Percentiles rank a stretch among this genome's conserved stretches.
Conservation (phyloP, 331 rosid genomes). For the Saraca asoca region DNA sequence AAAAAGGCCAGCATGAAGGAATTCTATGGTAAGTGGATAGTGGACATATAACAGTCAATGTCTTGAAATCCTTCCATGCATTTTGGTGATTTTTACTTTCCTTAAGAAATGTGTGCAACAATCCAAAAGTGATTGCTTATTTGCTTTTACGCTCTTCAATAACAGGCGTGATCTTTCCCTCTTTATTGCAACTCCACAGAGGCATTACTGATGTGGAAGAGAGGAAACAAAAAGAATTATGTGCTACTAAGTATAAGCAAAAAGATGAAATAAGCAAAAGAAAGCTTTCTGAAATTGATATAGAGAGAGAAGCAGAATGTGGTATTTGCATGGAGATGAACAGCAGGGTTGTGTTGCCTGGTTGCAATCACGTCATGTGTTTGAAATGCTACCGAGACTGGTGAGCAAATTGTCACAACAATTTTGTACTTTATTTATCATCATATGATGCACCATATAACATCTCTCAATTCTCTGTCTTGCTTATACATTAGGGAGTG, state of each 20-base stretch:
- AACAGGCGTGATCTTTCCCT: conserved; percentile 87
- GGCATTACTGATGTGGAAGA: conserved; percentile 82
- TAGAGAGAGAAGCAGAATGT: conserved; percentile 83
- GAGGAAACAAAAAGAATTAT: conserved; percentile 68
- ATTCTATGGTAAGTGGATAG: conserved; percentile 68
- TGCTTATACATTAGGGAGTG: too few species aligned
- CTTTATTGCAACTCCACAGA: conserved; percentile 81
- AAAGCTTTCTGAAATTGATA: conserved; percentile 61
- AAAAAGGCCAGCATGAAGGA: conserved; percentile 85
- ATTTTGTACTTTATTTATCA: neutral
- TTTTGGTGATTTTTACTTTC: conserved; percentile 18
- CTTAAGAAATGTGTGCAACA: conserved; percentile 11
- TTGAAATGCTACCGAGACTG: conserved; percentile 78
- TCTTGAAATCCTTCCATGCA: neutral
- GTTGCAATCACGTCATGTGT: conserved; percentile 79
- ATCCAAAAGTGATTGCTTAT: conserved; percentile 31
- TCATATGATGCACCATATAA: neutral
- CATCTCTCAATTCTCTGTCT: too few species aligned
- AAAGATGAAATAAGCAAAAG: conserved; percentile 51
- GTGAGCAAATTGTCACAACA: conserved; percentile 43
- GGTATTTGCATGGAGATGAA: conserved; percentile 90
- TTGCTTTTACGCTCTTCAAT: conserved; percentile 32
- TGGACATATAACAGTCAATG: too few species aligned
- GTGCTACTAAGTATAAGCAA: conserved; percentile 52
- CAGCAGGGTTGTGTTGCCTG: conserved; percentile 74